Evolutionary conservation across 208 protist species (phyloP), one percentile per base, ranked within the genome.

Genomic region (Angomonas deanei): DNA sequence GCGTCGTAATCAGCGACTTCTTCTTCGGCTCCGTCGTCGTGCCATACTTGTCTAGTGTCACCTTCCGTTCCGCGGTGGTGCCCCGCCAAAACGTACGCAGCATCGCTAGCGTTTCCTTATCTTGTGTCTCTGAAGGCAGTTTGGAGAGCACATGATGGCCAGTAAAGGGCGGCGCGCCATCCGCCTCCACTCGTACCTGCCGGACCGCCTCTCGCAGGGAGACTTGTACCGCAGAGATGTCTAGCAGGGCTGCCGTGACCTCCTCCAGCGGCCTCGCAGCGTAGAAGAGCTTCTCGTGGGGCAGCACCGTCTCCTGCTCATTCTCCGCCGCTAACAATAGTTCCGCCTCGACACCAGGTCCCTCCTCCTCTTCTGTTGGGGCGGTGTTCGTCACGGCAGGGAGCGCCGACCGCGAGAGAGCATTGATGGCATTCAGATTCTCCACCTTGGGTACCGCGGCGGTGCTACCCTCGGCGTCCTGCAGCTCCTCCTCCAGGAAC

Each of bases 401-500:
- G 21, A 93, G 67, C 21, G 87, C 87, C 11, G 56, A 34, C 21
- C 65, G 38, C 1, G 87, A 93, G 10, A 70, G 66, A 24, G 68
- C 54, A 63, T 88, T 93, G 64, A 91, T 84, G 33, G 68, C 61
- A 10, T 74, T 52, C 1, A 84, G 58, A 26, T 33, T 49, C 0
- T 61, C 42, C 4, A 21, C 6, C 6, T n/a, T 34, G 39, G 34
- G 28, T 17, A 33, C 31, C 24, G 28, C 36, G 19, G 50, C n/a
- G 15, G 60, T 32, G 48, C 19, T 48, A 47, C 5, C 34, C 21
- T 55, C 38, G 36, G 66, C 46, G 23, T 78, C 66, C 39, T 72
- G 76, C 42, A 88, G 66, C 32, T 92, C 82, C 32, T 90, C 82
- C 61, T 92, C 84, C 6, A 92, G 67, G 61, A 92, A 92, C 3